Evolutionary conservation across 116 monocot genomes (phyloP).

Genomic region (Thalassia testudinum): DNA sequence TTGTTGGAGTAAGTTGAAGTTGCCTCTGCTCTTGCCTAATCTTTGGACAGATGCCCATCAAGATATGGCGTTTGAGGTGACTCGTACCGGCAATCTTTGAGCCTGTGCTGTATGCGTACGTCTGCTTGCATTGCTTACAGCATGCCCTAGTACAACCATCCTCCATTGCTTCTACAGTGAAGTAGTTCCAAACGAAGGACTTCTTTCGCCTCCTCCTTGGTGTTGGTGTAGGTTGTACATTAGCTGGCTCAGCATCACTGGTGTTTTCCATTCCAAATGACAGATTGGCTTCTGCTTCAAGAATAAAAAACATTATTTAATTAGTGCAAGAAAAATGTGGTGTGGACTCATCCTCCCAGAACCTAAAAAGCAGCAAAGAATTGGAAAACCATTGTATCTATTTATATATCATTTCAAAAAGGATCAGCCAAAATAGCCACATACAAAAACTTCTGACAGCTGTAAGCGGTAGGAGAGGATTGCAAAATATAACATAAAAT

Average conservation of each 20-base stretch:
- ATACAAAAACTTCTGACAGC: too few relatives aligned
- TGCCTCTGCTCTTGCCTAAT: slow-evolving; percentile 36
- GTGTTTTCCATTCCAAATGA: slow-evolving; percentile 19
- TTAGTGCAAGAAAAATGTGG: too few relatives aligned
- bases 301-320: too few relatives aligned
- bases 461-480: too few relatives aligned
- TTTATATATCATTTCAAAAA: too few relatives aligned
- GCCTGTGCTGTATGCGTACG: slow-evolving; percentile 75
- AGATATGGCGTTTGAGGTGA: slow-evolving; percentile 83
- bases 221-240: slow-evolving; percentile 24
- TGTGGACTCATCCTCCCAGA: too few relatives aligned
- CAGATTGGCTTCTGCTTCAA: too few relatives aligned
- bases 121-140: slow-evolving; percentile 83
- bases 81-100: slow-evolving; percentile 80
- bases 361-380: too few relatives aligned
- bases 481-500: too few relatives aligned
- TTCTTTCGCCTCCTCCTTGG: slow-evolving; percentile 50
- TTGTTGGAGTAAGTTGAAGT: slow-evolving; percentile 21
- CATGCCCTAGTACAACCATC: slow-evolving; percentile 62
- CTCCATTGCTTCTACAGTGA: slow-evolving; percentile 53
- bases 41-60: slow-evolving; percentile 63
- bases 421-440: too few relatives aligned
- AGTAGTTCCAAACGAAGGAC: slow-evolving; percentile 83
- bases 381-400: too few relatives aligned
- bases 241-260: slow-evolving; percentile 27